These are phyloP conservation scores for Thielaviopsis ethacetica DNA, from an alignment of 2,329 filamentous ascomycete species.

Conservation along the genomic window DNA sequence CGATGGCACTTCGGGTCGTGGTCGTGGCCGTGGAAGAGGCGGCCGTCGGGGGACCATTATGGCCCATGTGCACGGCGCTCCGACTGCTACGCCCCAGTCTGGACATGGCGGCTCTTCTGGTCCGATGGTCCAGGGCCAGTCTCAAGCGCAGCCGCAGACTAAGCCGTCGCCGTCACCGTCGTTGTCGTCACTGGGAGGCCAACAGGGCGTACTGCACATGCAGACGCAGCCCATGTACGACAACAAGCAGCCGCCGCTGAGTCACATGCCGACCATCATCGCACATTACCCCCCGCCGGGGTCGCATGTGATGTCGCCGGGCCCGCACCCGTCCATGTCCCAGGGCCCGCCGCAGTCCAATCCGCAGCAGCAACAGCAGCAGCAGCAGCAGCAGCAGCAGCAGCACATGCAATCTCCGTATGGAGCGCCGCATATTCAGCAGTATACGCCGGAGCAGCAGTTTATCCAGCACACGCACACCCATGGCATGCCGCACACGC, in stretches of 20 bases:
- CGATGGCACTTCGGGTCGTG: slow-evolving; percentile 1
- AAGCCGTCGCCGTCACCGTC: not conserved
- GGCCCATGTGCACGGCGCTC: not conserved
- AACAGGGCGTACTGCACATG: slow-evolving; percentile 1
- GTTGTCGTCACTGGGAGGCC: not conserved
- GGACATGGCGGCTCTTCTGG: not conserved
- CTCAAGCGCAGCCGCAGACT: not conserved
- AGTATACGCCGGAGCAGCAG: slow-evolving; percentile 1
- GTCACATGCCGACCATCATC: slow-evolving; percentile 9
- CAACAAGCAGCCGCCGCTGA: slow-evolving; percentile 8
- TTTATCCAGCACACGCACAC: slow-evolving; percentile 6
- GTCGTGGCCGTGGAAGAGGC: slow-evolving; percentile 6
- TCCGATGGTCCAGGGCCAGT: not conserved
- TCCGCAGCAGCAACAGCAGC: not conserved
- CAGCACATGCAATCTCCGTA: not conserved
- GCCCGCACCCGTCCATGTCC: not conserved
- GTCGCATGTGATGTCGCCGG: not conserved
- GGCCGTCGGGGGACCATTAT: not conserved
- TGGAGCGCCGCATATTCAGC: not conserved
- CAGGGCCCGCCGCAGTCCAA: not conserved
- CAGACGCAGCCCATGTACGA: slow-evolving; percentile 7
- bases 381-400: not conserved
- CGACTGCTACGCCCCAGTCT: not conserved
- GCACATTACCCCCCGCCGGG: slow-evolving; percentile 4
- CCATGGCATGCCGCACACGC: not conserved